Conservation (phyloP, 768 basidiomycete species). For the Nevesoporus exiguus region DNA sequence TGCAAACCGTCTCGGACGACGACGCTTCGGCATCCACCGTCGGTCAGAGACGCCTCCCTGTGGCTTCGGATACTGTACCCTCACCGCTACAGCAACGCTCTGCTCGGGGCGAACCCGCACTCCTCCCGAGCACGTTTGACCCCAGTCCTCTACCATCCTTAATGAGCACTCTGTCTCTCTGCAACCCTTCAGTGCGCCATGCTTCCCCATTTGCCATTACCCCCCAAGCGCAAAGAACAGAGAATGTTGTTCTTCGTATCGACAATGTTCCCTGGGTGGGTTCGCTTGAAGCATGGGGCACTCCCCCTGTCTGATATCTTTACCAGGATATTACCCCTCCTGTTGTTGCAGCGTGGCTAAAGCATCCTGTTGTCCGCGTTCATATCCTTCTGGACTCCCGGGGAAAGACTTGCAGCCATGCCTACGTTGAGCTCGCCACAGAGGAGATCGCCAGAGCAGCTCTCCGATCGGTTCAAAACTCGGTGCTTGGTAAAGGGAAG, state of each 20-base stretch:
- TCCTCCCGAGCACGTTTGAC: constrained; percentile 30
- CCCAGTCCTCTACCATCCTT: constrained; percentile 27
- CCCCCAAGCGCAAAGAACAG: constrained; percentile 20
- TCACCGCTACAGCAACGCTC: constrained; percentile 27
- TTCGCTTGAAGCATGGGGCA: constrained; percentile 8
- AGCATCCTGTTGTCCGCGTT: constrained; percentile 58
- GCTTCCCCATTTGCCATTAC: constrained; percentile 10
- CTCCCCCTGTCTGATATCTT: constrained; percentile 4
- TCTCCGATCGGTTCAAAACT: constrained; percentile 49
- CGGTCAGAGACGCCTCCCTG: constrained; percentile 11
- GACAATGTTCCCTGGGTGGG: constrained; percentile 89
- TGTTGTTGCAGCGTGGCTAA: constrained; percentile 64
- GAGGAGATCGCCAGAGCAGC: constrained; percentile 63
- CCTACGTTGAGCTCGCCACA: constrained; percentile 70
- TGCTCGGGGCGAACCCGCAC: constrained; percentile 22
- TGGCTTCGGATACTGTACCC: constrained; percentile 12
- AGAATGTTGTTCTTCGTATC: constrained; percentile 68
- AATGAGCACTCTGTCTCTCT: constrained; percentile 32
- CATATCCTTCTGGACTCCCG: constrained; percentile 78
- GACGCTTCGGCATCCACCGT: constrained; percentile 18
- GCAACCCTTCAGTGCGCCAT: constrained; percentile 21
- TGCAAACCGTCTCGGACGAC: constrained; percentile 35
- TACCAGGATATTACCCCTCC: constrained; percentile 79
- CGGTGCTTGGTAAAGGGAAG: constrained; percentile 71
- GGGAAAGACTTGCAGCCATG: constrained; percentile 83